Evolutionary conservation across 1,139 yeast genomes (phyloP), one percentile per base, ranked within the genome.

Genomic region (Candida sp.): DNA sequence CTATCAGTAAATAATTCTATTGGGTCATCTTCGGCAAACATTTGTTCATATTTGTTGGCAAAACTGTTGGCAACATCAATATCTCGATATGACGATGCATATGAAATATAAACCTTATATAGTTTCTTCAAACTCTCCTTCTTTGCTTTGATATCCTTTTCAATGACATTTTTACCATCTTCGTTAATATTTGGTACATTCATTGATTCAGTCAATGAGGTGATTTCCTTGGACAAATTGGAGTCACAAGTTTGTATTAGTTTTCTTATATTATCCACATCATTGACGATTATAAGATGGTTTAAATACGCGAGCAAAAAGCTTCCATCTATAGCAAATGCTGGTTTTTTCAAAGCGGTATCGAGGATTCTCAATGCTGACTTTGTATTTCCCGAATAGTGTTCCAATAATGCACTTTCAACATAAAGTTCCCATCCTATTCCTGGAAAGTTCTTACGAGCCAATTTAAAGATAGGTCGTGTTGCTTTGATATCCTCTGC

Each of bases 391-490:
- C 77, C 77, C 37, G 84, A 78, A 55, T 82, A 83, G 55, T 81
- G 83, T 59, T 93, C 99, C 71, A 91, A 74, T 58, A 82, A 73
- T 0, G 97, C 96, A 54, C 88, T 85, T 43, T 88, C 95, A 23
- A 84, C 83, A 61, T 78, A 93, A 29, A 93, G 77, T 51, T 87
- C 89, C 66, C 82, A 81, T 0, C 95, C 85, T 38, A 87, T 65
- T 8, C 69, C 64, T 27, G 72, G 70, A 51, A 76, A 74, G 46
- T 58, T 63, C 52, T 78, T 75, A 45, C 80, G 66, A 34, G 82
- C 82, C 49, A 73, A 77, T 43, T 86, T 76, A 57, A 85, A 85
- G 2, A 84, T 70, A 37, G 75, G 68, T 48, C 98, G 75, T 6
- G 95, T 87, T 48, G 85, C 91, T 44, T 84, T 77, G 41, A 88